phyloP scores from a whole-genome alignment of 345 rosid species.

The Lepidium africanum region DNA sequence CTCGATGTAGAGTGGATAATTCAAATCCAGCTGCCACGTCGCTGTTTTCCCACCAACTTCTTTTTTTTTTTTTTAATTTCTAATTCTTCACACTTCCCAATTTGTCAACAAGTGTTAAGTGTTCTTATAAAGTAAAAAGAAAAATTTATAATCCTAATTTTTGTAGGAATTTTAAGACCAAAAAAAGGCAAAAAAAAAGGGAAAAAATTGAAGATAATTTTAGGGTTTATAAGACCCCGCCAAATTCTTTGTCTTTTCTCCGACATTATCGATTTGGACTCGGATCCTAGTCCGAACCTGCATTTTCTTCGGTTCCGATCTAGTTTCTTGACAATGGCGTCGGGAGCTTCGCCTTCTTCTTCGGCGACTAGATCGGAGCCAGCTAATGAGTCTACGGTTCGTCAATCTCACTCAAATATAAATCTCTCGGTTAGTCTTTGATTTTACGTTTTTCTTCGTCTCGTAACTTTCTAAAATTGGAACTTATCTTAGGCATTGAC shows the following conservation, averaged over 20 bases:
- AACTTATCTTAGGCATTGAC: background rate
- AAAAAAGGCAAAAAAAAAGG: background rate
- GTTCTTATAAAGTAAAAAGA: background rate
- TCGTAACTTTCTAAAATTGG: background rate
- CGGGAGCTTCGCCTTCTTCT: constrained; percentile 46
- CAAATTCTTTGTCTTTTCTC: constrained; percentile 26
- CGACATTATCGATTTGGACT: constrained; percentile 31
- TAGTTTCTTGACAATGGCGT: constrained; percentile 45
- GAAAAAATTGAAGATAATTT: constrained; percentile 17
- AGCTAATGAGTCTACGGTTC: constrained; percentile 32
- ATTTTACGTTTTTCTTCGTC: background rate
- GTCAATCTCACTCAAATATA: background rate
- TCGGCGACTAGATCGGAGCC: constrained; percentile 66
- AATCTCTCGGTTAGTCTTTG: constrained; percentile 1
- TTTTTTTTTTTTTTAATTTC: background rate
- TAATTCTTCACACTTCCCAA: constrained; percentile 13
- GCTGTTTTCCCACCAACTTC: constrained; percentile 36
- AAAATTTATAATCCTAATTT: background rate
- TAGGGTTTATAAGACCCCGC: constrained; percentile 65
- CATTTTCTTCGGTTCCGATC: constrained; percentile 30
- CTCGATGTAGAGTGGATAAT: constrained; percentile 17
- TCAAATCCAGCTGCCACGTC: constrained; percentile 38
- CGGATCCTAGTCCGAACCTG: constrained; percentile 38
- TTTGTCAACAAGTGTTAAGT: background rate
- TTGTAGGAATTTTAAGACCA: background rate